phyloP scores from a whole-genome alignment of 2,329 filamentous ascomycete genomes.

The Myriangium duriaei region DNA sequence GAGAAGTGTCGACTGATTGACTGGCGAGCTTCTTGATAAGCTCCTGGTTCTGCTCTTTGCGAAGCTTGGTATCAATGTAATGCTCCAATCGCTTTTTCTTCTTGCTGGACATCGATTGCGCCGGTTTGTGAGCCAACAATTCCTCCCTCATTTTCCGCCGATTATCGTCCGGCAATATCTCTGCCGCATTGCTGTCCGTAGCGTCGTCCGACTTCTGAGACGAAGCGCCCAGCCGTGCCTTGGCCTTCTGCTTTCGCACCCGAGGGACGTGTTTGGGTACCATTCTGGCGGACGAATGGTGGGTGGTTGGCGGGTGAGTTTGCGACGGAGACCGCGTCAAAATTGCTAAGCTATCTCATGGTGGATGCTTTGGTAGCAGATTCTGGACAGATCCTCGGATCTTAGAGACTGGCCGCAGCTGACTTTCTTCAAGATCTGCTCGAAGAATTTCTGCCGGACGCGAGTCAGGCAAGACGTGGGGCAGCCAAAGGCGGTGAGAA shows the following conservation, averaged over 20 bases:
- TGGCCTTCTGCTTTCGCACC: slow-evolving; percentile 49
- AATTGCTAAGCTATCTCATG: too few relatives aligned
- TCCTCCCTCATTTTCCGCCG: slow-evolving; percentile 45
- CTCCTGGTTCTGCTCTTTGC: slow-evolving; percentile 81
- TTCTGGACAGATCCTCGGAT: too few relatives aligned
- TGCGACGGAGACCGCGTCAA: too few relatives aligned
- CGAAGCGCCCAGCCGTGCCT: slow-evolving; percentile 46
- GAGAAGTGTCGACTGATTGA: slow-evolving; percentile 66
- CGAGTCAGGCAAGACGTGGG: too few relatives aligned
- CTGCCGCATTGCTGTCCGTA: slow-evolving; percentile 43
- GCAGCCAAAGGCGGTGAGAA: too few relatives aligned
- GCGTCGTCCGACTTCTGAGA: slow-evolving; percentile 24
- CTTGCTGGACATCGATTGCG: slow-evolving; percentile 47
- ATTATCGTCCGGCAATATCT: slow-evolving; percentile 35
- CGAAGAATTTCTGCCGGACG: too few relatives aligned
- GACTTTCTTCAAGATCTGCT: too few relatives aligned
- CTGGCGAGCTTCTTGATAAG: slow-evolving; percentile 72
- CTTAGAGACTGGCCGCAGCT: too few relatives aligned
- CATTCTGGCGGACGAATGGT: slow-evolving; percentile 23
- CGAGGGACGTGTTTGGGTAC: slow-evolving; percentile 40
- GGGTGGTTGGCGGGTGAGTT: too few relatives aligned
- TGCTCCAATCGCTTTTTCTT: slow-evolving; percentile 58
- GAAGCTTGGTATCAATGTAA: slow-evolving; percentile 78
- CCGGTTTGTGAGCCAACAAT: slow-evolving; percentile 39
- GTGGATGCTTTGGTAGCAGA: too few relatives aligned